Evolutionary conservation across 2,329 filamentous ascomycete genomes (phyloP), one percentile per base, ranked within the genome.

Genomic region (Alternaria rosae): DNA sequence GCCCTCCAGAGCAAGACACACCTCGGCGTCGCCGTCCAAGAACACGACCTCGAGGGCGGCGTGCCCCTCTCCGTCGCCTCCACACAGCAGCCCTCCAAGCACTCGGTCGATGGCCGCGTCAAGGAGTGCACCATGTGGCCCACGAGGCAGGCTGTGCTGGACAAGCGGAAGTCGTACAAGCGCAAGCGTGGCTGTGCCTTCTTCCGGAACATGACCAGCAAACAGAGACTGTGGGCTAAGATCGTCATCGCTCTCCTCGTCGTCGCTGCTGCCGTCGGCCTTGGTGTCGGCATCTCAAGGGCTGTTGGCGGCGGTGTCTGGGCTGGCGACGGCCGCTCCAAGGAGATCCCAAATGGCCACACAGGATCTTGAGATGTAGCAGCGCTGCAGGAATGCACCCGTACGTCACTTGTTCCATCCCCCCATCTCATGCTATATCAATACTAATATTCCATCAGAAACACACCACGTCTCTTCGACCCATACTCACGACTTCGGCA

Each of bases 71-170:
- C 74, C 11, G 64, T 78, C 20, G 78, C 77, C 63, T 81, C 78
- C 69, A 83, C 69, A 70, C 73, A 78, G 68, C 74, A 73, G 68
- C 74, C 71, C 28, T 76, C 75, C 62, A 82, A 80, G 65, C 64
- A 77, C 57, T 77, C 74, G 25, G 76, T 83, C 64, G 81, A 83
- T 63, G 79, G 76, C 55, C 71, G 78, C 55, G 68, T 72, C 67
- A 83, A 83, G 71, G 83, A 85, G 62, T 84, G 82, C 79, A 81
- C 79, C 66, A 84, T 85, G 82, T 85, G 83, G 83, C 83, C 83
- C 8, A 81, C 82, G 43, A 79, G 80, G 66, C 79, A 83, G 71
- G 82, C 82, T 30, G 78, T 85, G 59, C 75, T 81, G 68, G 78
- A 82, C 67, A 80, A 79, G 70, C 76, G 78, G 59, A 78, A 76